Evolutionary conservation across 2,329 filamentous ascomycete genomes (phyloP).

Genomic region (Colletotrichum chlorophyti): DNA sequence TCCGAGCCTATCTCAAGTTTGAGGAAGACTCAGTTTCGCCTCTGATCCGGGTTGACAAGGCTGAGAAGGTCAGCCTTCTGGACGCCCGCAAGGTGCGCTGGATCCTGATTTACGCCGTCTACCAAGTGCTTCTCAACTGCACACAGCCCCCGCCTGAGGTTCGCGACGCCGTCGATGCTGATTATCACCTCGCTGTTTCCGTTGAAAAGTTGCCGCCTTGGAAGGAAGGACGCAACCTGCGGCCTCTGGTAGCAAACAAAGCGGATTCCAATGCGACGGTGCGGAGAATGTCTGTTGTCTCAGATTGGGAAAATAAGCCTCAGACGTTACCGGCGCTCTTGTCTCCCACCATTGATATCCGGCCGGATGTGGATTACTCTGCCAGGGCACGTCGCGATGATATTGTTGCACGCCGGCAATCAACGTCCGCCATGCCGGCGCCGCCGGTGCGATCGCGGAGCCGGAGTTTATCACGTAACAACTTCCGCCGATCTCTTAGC

Average conservation of each 20-base stretch:
- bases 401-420: slow-evolving; percentile 30
- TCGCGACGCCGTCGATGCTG: slow-evolving; percentile 57
- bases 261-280: slow-evolving; percentile 31
- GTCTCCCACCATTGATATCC: slow-evolving; percentile 46
- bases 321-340: neutral
- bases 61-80: slow-evolving; percentile 62
- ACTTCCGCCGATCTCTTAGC: slow-evolving; percentile 41
- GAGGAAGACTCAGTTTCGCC: slow-evolving; percentile 64
- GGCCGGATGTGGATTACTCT: slow-evolving; percentile 64
- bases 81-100: slow-evolving; percentile 81
- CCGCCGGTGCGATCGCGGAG: slow-evolving; percentile 34
- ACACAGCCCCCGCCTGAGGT: slow-evolving; percentile 68
- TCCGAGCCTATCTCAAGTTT: slow-evolving; percentile 73
- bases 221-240: slow-evolving; percentile 41
- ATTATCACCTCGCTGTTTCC: slow-evolving; percentile 62
- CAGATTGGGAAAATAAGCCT: slow-evolving; percentile 12
- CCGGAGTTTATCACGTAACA: slow-evolving; percentile 34
- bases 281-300: slow-evolving; percentile 28
- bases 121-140: slow-evolving; percentile 74
- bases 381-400: slow-evolving; percentile 44
- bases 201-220: slow-evolving; percentile 53
- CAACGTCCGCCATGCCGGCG: slow-evolving; percentile 12
- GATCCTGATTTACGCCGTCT: slow-evolving; percentile 76
- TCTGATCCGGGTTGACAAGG: slow-evolving; percentile 60
- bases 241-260: slow-evolving; percentile 37